Conservation (phyloP, 345 rosid genomes). For the Aquilaria malaccensis region DNA sequence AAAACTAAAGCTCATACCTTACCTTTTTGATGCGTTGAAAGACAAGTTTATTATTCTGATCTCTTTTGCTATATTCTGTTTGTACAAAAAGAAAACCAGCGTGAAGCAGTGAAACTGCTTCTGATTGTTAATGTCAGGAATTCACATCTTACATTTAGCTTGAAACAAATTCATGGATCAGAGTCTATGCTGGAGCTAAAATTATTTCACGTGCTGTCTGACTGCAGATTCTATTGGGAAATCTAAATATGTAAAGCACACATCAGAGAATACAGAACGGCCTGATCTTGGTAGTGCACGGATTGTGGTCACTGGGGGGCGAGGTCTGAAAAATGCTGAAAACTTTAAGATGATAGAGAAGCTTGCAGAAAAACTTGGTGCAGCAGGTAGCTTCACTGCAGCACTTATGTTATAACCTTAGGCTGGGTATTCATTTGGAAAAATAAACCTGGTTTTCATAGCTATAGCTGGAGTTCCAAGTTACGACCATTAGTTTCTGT, state of each 20-base stretch:
- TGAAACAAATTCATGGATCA: background rate
- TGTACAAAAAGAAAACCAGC: background rate
- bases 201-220: constrained; percentile 1
- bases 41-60: constrained; percentile 5
- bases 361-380: constrained; percentile 95
- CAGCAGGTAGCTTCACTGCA: constrained; percentile 56
- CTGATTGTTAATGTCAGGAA: constrained; percentile 7
- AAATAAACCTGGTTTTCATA: background rate
- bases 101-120: background rate
- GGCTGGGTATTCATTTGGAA: too few relatives aligned
- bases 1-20: too few relatives aligned
- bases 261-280: constrained; percentile 77
- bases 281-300: constrained; percentile 97
- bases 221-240: constrained; percentile 51
- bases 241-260: constrained; percentile 59
- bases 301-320: constrained; percentile 86
- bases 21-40: background rate
- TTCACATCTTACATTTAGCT: background rate
- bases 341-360: constrained; percentile 92
- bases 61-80: background rate
- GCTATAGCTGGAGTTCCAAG: background rate
- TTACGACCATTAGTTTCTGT: too few relatives aligned
- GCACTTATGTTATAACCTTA: background rate
- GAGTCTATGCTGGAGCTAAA: background rate
- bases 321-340: constrained; percentile 84